These are phyloP conservation scores for Asterella californica DNA, from an alignment of 225 moss, liverwort and hornwort genomes.

Conservation along the genomic window DNA sequence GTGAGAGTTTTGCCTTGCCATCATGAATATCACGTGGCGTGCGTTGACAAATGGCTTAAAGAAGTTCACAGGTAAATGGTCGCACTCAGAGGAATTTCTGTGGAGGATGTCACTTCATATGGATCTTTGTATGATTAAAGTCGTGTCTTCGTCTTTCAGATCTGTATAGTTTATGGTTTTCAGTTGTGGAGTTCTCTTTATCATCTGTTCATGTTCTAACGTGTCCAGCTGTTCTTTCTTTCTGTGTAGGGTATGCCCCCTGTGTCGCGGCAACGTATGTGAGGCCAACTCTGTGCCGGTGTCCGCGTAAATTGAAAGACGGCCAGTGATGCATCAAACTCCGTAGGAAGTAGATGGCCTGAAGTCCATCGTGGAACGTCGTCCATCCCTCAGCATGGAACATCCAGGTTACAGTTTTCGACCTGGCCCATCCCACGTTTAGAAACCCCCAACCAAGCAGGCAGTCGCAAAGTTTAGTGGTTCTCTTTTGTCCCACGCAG, in stretches of 20 bases:
- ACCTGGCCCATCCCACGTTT: background rate
- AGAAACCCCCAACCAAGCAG: background rate
- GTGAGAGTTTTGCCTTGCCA: conserved; percentile 81
- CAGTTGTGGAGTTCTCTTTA: background rate
- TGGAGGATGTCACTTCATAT: too few species aligned
- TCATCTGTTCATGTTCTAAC: background rate
- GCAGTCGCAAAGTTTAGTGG: too few species aligned
- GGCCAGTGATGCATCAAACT: background rate
- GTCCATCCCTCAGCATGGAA: background rate
- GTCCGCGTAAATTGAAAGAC: conserved; percentile 14
- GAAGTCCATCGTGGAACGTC: background rate
- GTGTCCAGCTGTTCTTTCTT: background rate
- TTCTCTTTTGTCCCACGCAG: conserved; percentile 16
- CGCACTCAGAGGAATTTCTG: background rate
- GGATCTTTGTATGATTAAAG: background rate
- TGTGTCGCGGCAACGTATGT: conserved; percentile 90
- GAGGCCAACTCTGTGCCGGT: conserved; percentile 45
- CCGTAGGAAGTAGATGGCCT: background rate
- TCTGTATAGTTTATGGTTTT: background rate
- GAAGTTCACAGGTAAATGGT: conserved; percentile 73
- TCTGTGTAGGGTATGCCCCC: conserved; percentile 68
- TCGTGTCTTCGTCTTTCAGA: background rate
- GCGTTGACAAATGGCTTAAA: conserved; percentile 89
- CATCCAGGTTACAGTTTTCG: background rate
- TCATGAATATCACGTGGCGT: conserved; percentile 83